These are phyloP conservation scores for Colletotrichum phormii DNA, from an alignment of 2,329 filamentous ascomycete genomes.

Conservation along the genomic window DNA sequence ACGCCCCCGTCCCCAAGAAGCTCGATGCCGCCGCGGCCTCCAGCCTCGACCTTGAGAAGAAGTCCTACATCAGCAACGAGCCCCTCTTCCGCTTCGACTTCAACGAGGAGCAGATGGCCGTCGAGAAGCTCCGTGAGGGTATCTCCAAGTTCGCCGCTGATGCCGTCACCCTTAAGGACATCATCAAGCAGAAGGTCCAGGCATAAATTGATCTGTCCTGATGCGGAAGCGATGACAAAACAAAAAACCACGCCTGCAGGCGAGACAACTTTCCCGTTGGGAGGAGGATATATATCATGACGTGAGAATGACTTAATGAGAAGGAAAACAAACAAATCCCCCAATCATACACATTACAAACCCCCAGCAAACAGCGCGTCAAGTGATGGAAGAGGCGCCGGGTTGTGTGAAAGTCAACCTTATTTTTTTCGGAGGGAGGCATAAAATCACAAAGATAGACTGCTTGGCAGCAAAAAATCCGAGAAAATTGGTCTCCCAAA, in stretches of 20 bases:
- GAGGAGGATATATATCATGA: conserved; percentile 34
- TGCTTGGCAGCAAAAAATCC: conserved; percentile 1
- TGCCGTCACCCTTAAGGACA: conserved; percentile 91
- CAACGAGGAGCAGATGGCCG: conserved; percentile 99
- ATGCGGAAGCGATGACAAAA: neutral
- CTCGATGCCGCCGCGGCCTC: conserved; percentile 77
- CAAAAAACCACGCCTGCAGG: neutral
- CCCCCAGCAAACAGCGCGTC: neutral
- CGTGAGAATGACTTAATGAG: conserved; percentile 38
- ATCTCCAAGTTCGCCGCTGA: conserved; percentile 99
- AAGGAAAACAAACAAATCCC: conserved; percentile 8
- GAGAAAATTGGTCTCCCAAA: neutral
- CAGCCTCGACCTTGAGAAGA: conserved; percentile 84
- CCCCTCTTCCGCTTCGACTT: conserved; percentile 96
- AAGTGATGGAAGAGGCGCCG: conserved; percentile 14
- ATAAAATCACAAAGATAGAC: neutral
- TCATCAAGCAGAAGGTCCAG: conserved; percentile 86
- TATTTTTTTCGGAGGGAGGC: conserved; percentile 3
- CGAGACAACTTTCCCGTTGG: neutral
- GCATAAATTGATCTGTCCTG: conserved; percentile 48
- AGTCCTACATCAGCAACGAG: conserved; percentile 91
- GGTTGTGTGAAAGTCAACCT: neutral
- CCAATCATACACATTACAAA: neutral
- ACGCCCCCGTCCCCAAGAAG: conserved; percentile 88
- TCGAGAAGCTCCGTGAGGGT: conserved; percentile 98